Evolutionary conservation across 2,329 filamentous ascomycete genomes (phyloP).

Genomic region (Trichoderma sp.): DNA sequence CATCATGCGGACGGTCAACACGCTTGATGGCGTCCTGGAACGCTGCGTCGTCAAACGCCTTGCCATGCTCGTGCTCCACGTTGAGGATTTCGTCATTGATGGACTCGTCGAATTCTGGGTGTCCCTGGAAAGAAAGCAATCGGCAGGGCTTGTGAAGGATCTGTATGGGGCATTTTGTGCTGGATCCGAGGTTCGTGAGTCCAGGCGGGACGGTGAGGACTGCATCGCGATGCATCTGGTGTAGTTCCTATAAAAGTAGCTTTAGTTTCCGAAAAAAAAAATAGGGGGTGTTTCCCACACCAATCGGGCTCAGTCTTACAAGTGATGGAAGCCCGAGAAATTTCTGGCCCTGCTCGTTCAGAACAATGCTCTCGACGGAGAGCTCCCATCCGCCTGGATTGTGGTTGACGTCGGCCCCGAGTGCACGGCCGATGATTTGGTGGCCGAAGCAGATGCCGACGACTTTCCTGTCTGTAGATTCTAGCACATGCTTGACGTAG

Average conservation of each 20-base stretch:
- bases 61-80: conserved; percentile 25
- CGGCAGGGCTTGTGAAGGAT: conserved; percentile 37
- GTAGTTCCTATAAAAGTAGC: conserved; percentile 27
- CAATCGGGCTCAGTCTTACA: background rate
- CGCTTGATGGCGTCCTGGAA: conserved; percentile 29
- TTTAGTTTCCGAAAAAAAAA: background rate
- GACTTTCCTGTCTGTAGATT: conserved; percentile 32
- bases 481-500: conserved; percentile 32
- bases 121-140: conserved; percentile 41
- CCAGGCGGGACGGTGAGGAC: conserved; percentile 37
- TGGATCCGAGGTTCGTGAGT: conserved; percentile 38
- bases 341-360: conserved; percentile 37
- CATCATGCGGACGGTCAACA: conserved; percentile 29
- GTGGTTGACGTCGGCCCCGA: conserved; percentile 37
- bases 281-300: too few relatives aligned
- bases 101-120: conserved; percentile 41
- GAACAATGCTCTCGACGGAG: conserved; percentile 36
- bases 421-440: conserved; percentile 42
- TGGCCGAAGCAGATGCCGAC: conserved; percentile 48
- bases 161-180: conserved; percentile 37
- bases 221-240: conserved; percentile 46
- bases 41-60: conserved; percentile 29
- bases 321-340: conserved; percentile 29
- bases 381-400: conserved; percentile 42
- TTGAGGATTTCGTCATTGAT: conserved; percentile 36